Evolutionary conservation across 164 flowering plant species (phyloP).

Genomic region (Chloranthus sessilifolius): DNA sequence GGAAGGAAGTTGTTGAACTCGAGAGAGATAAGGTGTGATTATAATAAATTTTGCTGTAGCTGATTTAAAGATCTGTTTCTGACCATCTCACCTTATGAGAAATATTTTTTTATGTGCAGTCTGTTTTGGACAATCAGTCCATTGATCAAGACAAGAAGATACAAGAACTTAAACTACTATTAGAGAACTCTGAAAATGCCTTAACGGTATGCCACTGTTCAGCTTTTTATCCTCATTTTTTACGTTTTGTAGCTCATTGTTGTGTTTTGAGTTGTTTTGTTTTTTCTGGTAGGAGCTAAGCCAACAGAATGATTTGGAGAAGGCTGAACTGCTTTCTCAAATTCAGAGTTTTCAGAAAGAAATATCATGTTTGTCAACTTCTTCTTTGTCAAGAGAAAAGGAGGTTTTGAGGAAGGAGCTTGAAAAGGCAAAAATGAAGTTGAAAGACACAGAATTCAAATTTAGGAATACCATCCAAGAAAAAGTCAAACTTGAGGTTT

Average conservation of each 20-base stretch:
- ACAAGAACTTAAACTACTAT: slow-evolving; percentile 33
- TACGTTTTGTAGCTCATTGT: too few relatives aligned
- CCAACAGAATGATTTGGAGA: slow-evolving; percentile 48
- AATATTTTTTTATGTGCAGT: slow-evolving; percentile 30
- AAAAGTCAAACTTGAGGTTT: slow-evolving; percentile 89
- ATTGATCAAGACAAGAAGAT: slow-evolving; percentile 42
- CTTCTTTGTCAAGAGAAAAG: slow-evolving; percentile 64
- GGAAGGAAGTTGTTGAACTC: slow-evolving; percentile 38
- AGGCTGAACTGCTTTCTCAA: slow-evolving; percentile 34
- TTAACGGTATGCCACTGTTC: slow-evolving; percentile 29
- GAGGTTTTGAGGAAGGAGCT: slow-evolving; percentile 79
- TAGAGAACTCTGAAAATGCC: slow-evolving; percentile 41
- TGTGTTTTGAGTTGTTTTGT: slow-evolving; percentile 4
- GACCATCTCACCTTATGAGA: neutral
- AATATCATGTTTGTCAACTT: slow-evolving; percentile 46
- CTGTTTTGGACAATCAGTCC: slow-evolving; percentile 35
- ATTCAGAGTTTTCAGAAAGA: slow-evolving; percentile 59
- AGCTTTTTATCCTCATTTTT: neutral
- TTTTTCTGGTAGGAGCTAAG: slow-evolving; percentile 37
- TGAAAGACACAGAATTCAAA: slow-evolving; percentile 80
- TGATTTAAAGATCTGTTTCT: neutral
- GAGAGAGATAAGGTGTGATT: slow-evolving; percentile 63
- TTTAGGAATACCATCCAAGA: slow-evolving; percentile 82
- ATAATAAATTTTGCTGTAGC: neutral
- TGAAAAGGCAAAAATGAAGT: slow-evolving; percentile 69